Evolutionary conservation across 2,329 filamentous ascomycete species (phyloP).

Genomic region (Pseudofabraea citricarpa): DNA sequence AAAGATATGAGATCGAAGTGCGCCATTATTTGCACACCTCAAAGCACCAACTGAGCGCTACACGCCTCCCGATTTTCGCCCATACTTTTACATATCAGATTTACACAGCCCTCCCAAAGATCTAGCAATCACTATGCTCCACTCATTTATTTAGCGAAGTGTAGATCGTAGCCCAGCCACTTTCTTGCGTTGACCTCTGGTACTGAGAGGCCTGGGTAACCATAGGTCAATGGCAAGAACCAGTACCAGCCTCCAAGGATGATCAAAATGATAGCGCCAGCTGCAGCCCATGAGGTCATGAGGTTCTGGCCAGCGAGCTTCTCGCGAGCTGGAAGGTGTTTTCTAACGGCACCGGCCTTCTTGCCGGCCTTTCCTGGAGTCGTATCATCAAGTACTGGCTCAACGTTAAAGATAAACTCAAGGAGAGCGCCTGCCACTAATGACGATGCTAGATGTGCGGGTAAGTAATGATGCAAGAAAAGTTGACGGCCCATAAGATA

Average conservation of each 20-base stretch:
- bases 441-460: constrained; percentile 84
- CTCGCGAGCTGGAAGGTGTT: constrained; percentile 74
- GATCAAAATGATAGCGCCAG: constrained; percentile 60
- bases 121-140: no score
- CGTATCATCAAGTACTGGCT: constrained; percentile 58
- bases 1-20: no score
- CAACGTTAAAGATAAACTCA: constrained; percentile 93
- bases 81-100: no score
- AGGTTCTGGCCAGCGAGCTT: constrained; percentile 76
- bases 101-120: no score
- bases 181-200: constrained; percentile 77
- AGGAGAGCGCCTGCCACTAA: constrained; percentile 87
- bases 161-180: constrained; percentile 95
- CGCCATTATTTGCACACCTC: no score
- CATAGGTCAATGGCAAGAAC: constrained; percentile 94
- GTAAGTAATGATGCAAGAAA: constrained; percentile 96
- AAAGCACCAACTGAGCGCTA: no score
- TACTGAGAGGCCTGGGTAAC: constrained; percentile 80
- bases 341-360: constrained; percentile 46
- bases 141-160: constrained; percentile 89
- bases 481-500: constrained; percentile 97
- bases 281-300: constrained; percentile 73
- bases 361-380: constrained; percentile 39
- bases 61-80: no score
- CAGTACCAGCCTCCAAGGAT: constrained; percentile 80